Evolutionary conservation across 768 basidiomycete species (phyloP).

Genomic region (Lentinula edodes): DNA sequence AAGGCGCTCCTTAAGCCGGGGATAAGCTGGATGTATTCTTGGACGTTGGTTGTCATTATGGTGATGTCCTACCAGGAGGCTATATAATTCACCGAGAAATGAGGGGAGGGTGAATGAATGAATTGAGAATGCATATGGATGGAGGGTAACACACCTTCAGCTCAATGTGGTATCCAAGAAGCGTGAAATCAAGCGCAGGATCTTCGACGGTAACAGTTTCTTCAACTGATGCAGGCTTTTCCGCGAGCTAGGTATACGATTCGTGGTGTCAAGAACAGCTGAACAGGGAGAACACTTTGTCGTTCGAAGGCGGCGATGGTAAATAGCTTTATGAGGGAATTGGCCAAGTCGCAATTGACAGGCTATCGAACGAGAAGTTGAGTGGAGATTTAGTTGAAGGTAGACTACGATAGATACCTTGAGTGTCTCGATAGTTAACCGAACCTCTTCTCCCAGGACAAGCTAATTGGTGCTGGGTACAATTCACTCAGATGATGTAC

Average conservation of each 20-base stretch:
- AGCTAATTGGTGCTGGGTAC: constrained; percentile 83
- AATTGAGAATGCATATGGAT: not conserved
- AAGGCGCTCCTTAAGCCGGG: constrained; percentile 68
- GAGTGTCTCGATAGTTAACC: constrained; percentile 76
- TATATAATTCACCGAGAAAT: constrained; percentile 20
- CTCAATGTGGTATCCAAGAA: constrained; percentile 39
- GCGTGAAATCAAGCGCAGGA: too few relatives aligned
- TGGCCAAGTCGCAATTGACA: constrained; percentile 85
- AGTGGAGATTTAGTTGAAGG: not conserved
- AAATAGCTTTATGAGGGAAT: constrained; percentile 78
- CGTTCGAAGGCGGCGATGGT: constrained; percentile 47
- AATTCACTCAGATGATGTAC: constrained; percentile 83
- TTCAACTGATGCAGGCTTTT: constrained; percentile 49
- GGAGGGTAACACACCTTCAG: constrained; percentile 51
- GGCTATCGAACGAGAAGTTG: constrained; percentile 38
- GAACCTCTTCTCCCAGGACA: constrained; percentile 81
- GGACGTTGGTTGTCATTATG: constrained; percentile 84
- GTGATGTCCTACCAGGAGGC: constrained; percentile 73
- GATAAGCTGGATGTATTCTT: constrained; percentile 84
- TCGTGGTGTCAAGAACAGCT: not conserved
- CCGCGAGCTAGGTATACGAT: constrained; percentile 33
- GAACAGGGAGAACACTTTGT: constrained; percentile 40
- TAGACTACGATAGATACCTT: constrained; percentile 38
- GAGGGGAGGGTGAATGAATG: too few relatives aligned
- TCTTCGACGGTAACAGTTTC: constrained; percentile 48